These are phyloP conservation scores for Naganishia randhawae DNA, from an alignment of 768 basidiomycete species.

Conservation along the genomic window DNA sequence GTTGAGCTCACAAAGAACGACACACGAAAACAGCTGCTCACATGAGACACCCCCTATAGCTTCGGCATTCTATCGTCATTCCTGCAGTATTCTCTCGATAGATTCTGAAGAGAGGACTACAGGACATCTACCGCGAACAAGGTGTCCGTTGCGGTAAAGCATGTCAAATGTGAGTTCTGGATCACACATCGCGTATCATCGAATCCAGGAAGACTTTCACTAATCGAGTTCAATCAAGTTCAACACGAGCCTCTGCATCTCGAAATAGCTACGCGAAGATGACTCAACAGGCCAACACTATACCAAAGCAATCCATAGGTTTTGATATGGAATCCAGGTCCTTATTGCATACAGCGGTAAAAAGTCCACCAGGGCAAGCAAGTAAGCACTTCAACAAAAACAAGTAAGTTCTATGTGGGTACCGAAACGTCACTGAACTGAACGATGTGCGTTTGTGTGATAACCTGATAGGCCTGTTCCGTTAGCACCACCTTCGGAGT, in stretches of 20 bases:
- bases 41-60: too few species aligned
- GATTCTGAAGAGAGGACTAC: not conserved
- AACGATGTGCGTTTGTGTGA: too few species aligned
- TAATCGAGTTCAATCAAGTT: not conserved
- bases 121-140: too few species aligned
- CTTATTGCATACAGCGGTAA: not conserved
- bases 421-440: not conserved
- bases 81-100: not conserved
- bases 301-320: not conserved
- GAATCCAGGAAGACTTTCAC: not conserved
- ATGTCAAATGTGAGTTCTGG: too few species aligned
- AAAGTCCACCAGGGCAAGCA: not conserved
- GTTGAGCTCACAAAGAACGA: not conserved
- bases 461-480: not conserved
- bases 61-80: not conserved
- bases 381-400: slow-evolving; percentile 2
- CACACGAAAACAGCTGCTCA: not conserved
- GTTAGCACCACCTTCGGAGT: not conserved
- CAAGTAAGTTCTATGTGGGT: not conserved
- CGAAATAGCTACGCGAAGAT: not conserved
- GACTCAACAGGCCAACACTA: not conserved
- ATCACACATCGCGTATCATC: too few species aligned
- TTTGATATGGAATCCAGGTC: not conserved
- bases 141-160: too few species aligned
- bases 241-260: not conserved